These are phyloP conservation scores for Bipolaris cookei DNA, from an alignment of 2,329 filamentous ascomycete genomes.

Conservation along the genomic window DNA sequence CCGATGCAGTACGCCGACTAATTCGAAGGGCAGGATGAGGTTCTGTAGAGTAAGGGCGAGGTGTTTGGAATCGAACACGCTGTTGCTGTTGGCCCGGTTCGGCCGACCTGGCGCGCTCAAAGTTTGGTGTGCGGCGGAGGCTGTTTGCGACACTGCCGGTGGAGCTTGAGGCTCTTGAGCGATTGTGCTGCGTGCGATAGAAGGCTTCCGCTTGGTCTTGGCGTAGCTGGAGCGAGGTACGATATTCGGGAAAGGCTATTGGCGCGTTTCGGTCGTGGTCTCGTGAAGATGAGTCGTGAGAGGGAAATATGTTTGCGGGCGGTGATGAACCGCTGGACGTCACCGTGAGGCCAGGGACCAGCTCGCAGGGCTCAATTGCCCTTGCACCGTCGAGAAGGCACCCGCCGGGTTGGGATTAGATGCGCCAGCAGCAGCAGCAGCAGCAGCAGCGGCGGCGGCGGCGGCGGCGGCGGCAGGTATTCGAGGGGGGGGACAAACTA, in stretches of 20 bases:
- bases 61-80: slow-evolving; percentile 44
- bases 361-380: slow-evolving; percentile 19
- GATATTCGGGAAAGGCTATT: slow-evolving; percentile 37
- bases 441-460: slow-evolving; percentile 30
- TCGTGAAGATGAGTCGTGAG: slow-evolving; percentile 40
- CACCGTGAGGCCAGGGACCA: slow-evolving; percentile 30
- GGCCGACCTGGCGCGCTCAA: slow-evolving; percentile 55
- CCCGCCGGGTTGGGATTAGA: slow-evolving; percentile 25
- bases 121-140: slow-evolving; percentile 61
- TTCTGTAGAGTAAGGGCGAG: slow-evolving; percentile 42
- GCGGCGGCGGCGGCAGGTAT: slow-evolving; percentile 28
- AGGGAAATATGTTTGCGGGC: slow-evolving; percentile 41
- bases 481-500: slow-evolving; percentile 9
- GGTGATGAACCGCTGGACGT: slow-evolving; percentile 34
- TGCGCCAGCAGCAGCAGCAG: slow-evolving; percentile 20
- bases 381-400: slow-evolving; percentile 29
- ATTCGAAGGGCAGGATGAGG: slow-evolving; percentile 69
- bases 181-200: slow-evolving; percentile 44
- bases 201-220: slow-evolving; percentile 50
- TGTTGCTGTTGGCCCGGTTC: slow-evolving; percentile 49
- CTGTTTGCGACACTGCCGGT: slow-evolving; percentile 58
- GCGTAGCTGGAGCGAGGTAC: slow-evolving; percentile 51
- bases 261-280: slow-evolving; percentile 43
- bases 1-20: slow-evolving; percentile 83
- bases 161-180: slow-evolving; percentile 59